These are phyloP conservation scores for Handroanthus guayacan DNA, from an alignment of 257 asterid species.

Conservation along the genomic window DNA sequence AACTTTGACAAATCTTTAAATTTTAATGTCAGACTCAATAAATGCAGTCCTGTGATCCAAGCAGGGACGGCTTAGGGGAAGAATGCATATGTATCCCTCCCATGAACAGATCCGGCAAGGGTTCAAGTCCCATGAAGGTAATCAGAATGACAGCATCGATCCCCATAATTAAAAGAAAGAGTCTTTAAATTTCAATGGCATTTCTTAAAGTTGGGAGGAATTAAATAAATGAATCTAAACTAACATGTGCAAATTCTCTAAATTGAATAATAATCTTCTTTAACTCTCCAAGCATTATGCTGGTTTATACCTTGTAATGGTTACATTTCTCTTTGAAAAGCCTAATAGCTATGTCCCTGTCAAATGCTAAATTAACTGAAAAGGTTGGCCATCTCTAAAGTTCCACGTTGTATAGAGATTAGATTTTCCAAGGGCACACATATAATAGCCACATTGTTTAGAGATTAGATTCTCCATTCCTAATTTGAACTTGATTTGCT, in stretches of 20 bases:
- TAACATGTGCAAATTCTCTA: background rate
- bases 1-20: slow-evolving; percentile 5
- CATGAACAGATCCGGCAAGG: too few species aligned
- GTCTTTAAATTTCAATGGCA: background rate
- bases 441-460: background rate
- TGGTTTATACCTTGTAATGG: slow-evolving; percentile 37
- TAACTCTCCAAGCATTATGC: slow-evolving; percentile 33
- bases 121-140: too few species aligned
- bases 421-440: slow-evolving; percentile 8
- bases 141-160: too few species aligned
- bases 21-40: too few species aligned
- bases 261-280: background rate
- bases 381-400: slow-evolving; percentile 18
- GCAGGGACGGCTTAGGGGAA: too few species aligned
- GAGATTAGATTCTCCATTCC: slow-evolving; percentile 25
- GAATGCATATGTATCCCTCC: too few species aligned
- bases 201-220: background rate
- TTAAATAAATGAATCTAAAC: slow-evolving; percentile 5
- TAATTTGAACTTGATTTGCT: slow-evolving; percentile 16
- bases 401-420: background rate
- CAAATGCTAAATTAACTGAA: slow-evolving; percentile 10
- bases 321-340: slow-evolving; percentile 10
- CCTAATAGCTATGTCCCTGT: slow-evolving; percentile 4
- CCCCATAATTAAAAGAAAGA: too few species aligned
- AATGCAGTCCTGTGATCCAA: too few species aligned